phyloP scores from a whole-genome alignment of 2,329 filamentous ascomycete species.

The Trichophaea hybrida region DNA sequence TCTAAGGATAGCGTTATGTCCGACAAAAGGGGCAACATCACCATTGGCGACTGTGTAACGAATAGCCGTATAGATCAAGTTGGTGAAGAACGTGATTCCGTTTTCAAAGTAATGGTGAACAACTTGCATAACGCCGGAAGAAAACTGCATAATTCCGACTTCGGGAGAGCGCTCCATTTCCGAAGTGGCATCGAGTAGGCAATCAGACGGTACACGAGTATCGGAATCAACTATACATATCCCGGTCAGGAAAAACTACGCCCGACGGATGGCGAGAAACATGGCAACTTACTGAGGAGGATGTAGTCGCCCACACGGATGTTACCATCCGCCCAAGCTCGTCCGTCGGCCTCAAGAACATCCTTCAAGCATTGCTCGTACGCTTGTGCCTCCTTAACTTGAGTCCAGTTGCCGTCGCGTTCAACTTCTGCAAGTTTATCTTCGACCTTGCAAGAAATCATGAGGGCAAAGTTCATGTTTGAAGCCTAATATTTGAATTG shows the following conservation, averaged over 20 bases:
- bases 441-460: slow-evolving; percentile 55
- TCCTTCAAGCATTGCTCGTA: slow-evolving; percentile 53
- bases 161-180: slow-evolving; percentile 71
- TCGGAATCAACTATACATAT: slow-evolving; percentile 48
- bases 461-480: slow-evolving; percentile 58
- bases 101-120: slow-evolving; percentile 59
- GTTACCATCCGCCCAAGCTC: slow-evolving; percentile 71
- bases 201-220: slow-evolving; percentile 63
- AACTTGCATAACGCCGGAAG: slow-evolving; percentile 66
- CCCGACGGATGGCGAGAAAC: neutral
- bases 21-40: slow-evolving; percentile 64
- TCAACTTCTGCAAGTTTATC: slow-evolving; percentile 47
- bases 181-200: slow-evolving; percentile 61
- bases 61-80: slow-evolving; percentile 63
- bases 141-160: slow-evolving; percentile 65
- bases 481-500: slow-evolving; percentile 41
- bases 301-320: slow-evolving; percentile 78
- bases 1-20: slow-evolving; percentile 63
- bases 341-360: slow-evolving; percentile 51
- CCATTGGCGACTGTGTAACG: slow-evolving; percentile 63
- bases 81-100: slow-evolving; percentile 57
- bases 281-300: slow-evolving; percentile 39
- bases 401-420: slow-evolving; percentile 49
- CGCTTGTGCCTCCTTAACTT: slow-evolving; percentile 51
- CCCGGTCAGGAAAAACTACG: neutral